phyloP scores from a whole-genome alignment of 768 basidiomycete species.

The Tylopilus plumbeoviolaceoides region DNA sequence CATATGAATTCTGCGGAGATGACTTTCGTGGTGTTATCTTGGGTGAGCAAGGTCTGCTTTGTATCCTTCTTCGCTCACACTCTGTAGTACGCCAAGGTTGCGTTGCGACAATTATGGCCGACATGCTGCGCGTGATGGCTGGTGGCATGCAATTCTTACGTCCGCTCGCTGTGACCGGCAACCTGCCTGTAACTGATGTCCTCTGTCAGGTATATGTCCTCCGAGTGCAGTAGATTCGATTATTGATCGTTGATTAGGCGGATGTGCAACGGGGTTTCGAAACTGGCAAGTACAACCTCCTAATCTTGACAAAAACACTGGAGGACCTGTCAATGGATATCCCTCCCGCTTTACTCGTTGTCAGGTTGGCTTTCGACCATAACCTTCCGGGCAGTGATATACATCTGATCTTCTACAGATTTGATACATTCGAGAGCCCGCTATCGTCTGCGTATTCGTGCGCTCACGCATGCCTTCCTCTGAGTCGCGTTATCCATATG shows the following conservation, averaged over 20 bases:
- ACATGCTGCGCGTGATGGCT: constrained; percentile 52
- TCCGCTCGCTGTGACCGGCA: constrained; percentile 44
- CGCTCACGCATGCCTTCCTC: constrained; percentile 42
- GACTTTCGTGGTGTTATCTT: constrained; percentile 65
- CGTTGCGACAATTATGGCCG: constrained; percentile 55
- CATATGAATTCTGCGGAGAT: constrained; percentile 50
- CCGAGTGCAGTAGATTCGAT: not conserved
- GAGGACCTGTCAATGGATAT: constrained; percentile 65
- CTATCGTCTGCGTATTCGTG: constrained; percentile 55
- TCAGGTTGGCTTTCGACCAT: constrained; percentile 44
- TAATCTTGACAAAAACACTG: constrained; percentile 54
- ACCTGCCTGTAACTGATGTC: constrained; percentile 31
- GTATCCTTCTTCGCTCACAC: constrained; percentile 33
- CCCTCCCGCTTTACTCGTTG: constrained; percentile 52
- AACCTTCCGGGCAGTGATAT: not conserved
- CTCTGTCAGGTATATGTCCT: constrained; percentile 31
- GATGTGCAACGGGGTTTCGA: constrained; percentile 48
- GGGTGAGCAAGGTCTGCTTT: constrained; percentile 38
- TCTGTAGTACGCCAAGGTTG: constrained; percentile 47
- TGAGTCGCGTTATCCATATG: constrained; percentile 60
- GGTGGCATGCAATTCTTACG: constrained; percentile 53
- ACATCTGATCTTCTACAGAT: constrained; percentile 32
- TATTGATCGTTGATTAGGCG: constrained; percentile 31
- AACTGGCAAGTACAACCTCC: constrained; percentile 56
- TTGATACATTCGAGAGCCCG: constrained; percentile 48